Percentiles rank a stretch among this genome's conserved stretches.
Conservation (phyloP, 192 early-diverging fungal species). For the Spizellomyces sp. region DNA sequence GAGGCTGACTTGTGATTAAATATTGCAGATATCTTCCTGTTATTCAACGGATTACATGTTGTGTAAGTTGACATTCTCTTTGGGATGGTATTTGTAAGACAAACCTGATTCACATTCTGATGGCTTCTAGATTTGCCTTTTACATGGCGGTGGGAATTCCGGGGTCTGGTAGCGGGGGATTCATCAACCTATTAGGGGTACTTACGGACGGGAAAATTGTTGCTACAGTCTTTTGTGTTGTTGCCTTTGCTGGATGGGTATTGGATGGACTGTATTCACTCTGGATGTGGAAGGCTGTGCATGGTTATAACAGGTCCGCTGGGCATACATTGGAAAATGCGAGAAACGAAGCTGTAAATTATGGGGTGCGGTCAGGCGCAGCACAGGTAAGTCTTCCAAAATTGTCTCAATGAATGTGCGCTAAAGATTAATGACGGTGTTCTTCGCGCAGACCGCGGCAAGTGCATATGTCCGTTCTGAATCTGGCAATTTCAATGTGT, state of each 20-base stretch:
- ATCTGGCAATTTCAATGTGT: slow-evolving; percentile 14
- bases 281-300: slow-evolving; percentile 46
- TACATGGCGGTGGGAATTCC: slow-evolving; percentile 90
- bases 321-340: slow-evolving; percentile 47
- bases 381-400: slow-evolving; percentile 21
- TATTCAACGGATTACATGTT: slow-evolving; percentile 86
- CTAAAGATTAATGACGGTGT: background rate
- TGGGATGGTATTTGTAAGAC: too few relatives aligned
- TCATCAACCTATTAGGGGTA: slow-evolving; percentile 76
- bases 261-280: slow-evolving; percentile 54
- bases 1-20: background rate
- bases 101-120: background rate
- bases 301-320: slow-evolving; percentile 32
- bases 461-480: slow-evolving; percentile 22
- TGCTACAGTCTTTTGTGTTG: slow-evolving; percentile 29
- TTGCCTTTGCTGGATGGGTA: slow-evolving; percentile 65
- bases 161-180: slow-evolving; percentile 75
- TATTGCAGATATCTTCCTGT: slow-evolving; percentile 69
- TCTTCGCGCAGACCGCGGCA: slow-evolving; percentile 12
- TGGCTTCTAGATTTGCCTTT: slow-evolving; percentile 52
- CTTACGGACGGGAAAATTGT: slow-evolving; percentile 47
- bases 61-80: slow-evolving; percentile 20
- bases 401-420: background rate
- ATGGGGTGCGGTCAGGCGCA: slow-evolving; percentile 38
- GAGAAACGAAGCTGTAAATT: slow-evolving; percentile 39